Base-by-base conservation (phyloP, 345 rosid species). In the Excoecaria cochinchinensis region DNA sequence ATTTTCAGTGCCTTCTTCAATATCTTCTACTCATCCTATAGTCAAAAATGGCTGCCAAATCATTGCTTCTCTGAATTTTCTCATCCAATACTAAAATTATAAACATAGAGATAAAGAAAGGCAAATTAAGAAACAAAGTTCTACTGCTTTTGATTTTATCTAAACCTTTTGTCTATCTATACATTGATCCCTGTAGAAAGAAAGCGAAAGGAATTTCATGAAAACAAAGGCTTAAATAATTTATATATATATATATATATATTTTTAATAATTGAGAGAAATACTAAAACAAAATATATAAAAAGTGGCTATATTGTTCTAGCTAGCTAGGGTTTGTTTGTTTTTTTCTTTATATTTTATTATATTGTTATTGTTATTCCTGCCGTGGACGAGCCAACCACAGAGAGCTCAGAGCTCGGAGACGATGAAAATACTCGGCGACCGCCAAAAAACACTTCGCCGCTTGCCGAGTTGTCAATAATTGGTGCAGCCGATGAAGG, bases 381-480 rank as follows among this genome's bases (percentile, higher is more conserved):
- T 90, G 97, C 11, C 97, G 89, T 3, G 97, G 95, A 74, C 98
- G 97, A 56, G 92, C 88, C 84, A 86, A 19, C 99, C 99, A 96
- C 55, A 93, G 92, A 19, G 99, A 93, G 78, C 99, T 96, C 21
- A 96, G 89, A 75, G 95, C 90, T 61, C 97, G 95, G 70, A 96
- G 97, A 72, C 99, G 97, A 60, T 93, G 93, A 79, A 89, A 93
- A 71, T 96, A 92, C 83, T 96, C 99, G 0, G 95, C 90, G 0
- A 92, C 85, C 0, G 94, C 97, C 61, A 96, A 76, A 70, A 96
- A 73, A 78, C 98, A 89, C 61, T 95, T 83, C 13, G 99, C 99
- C 25, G 91, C 87, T 83, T 96, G 99, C 40, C 92, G 91, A 38
- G 85, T 90, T 19, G 99, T 93, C 59, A 96, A 79, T 70, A 93